Evolutionary conservation across 2,329 filamentous ascomycete species (phyloP).

Genomic region (Aaosphaeria arxii): DNA sequence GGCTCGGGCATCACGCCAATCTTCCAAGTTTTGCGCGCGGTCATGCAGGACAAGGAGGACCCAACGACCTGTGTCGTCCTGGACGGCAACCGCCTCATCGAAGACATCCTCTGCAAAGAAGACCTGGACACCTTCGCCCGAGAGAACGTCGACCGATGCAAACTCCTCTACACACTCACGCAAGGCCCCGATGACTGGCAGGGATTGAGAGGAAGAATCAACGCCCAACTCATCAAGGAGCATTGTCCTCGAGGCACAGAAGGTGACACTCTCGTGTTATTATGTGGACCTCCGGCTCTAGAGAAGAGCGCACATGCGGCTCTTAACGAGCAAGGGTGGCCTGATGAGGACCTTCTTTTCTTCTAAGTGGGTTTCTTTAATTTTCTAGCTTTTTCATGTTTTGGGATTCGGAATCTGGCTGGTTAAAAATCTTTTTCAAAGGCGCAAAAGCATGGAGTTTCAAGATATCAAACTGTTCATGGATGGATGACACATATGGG

Average conservation of each 20-base stretch:
- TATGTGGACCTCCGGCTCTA: slow-evolving; percentile 76
- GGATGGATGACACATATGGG: too few relatives aligned
- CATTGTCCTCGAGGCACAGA: slow-evolving; percentile 49
- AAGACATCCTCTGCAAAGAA: slow-evolving; percentile 76
- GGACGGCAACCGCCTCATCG: slow-evolving; percentile 71
- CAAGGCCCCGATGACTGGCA: slow-evolving; percentile 63
- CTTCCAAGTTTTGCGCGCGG: slow-evolving; percentile 74
- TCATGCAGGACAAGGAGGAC: slow-evolving; percentile 64
- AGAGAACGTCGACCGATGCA: slow-evolving; percentile 56
- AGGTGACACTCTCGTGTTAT: slow-evolving; percentile 61
- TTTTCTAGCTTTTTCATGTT: neutral
- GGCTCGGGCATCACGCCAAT: slow-evolving; percentile 93
- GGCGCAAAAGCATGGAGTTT: too few relatives aligned
- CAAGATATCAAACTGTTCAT: too few relatives aligned
- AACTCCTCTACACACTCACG: slow-evolving; percentile 68
- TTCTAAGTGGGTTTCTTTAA: slow-evolving; percentile 51
- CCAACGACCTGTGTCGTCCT: slow-evolving; percentile 68
- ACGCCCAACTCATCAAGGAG: slow-evolving; percentile 58
- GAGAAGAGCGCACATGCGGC: slow-evolving; percentile 63
- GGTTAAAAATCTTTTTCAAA: too few relatives aligned
- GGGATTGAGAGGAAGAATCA: slow-evolving; percentile 67
- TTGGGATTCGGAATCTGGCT: too few relatives aligned
- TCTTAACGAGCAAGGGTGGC: slow-evolving; percentile 65
- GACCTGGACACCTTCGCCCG: slow-evolving; percentile 66
- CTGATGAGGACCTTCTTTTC: slow-evolving; percentile 69